These are phyloP conservation scores for Rhodotorula sp. DNA, from an alignment of 1,284 basidiomycete species.

Conservation along the genomic window DNA sequence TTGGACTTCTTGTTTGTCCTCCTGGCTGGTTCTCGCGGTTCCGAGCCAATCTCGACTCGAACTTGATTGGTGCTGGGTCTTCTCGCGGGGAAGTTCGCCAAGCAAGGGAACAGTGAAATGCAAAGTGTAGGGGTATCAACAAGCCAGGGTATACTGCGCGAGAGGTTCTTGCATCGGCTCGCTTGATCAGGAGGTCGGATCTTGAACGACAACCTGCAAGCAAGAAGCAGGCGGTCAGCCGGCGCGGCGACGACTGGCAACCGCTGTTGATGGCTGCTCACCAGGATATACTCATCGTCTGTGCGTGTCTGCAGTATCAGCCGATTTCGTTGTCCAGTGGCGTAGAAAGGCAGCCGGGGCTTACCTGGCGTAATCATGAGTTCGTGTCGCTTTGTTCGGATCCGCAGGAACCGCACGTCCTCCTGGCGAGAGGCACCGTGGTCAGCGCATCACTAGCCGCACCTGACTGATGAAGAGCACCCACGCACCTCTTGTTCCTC, in stretches of 20 bases:
- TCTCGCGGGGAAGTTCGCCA: too few relatives aligned
- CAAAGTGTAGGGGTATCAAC: too few relatives aligned
- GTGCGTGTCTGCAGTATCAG: conserved; percentile 7
- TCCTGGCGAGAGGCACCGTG: conserved; percentile 57
- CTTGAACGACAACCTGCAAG: conserved; percentile 34
- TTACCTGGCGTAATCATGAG: conserved; percentile 88
- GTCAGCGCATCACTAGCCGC: neutral
- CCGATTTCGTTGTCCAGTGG: neutral
- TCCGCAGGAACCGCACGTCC: conserved; percentile 80
- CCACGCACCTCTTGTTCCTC: conserved; percentile 55
- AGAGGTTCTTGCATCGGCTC: too few relatives aligned
- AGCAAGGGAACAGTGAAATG: too few relatives aligned
- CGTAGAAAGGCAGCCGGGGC: conserved; percentile 45
- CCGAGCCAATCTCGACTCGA: too few relatives aligned
- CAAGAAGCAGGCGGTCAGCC: neutral
- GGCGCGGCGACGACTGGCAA: too few relatives aligned
- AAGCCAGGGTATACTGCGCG: neutral
- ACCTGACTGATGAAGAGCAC: too few relatives aligned
- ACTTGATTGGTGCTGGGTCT: too few relatives aligned
- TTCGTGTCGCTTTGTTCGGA: conserved; percentile 85
- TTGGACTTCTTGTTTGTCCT: too few relatives aligned
- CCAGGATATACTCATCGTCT: conserved; percentile 80
- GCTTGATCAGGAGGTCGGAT: conserved; percentile 21
- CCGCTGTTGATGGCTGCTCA: neutral
- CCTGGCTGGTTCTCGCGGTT: too few relatives aligned